Evolutionary conservation across 306 rosid genomes (phyloP), one percentile per base, ranked within the genome.

Genomic region (Citrullus mucosospermus): DNA sequence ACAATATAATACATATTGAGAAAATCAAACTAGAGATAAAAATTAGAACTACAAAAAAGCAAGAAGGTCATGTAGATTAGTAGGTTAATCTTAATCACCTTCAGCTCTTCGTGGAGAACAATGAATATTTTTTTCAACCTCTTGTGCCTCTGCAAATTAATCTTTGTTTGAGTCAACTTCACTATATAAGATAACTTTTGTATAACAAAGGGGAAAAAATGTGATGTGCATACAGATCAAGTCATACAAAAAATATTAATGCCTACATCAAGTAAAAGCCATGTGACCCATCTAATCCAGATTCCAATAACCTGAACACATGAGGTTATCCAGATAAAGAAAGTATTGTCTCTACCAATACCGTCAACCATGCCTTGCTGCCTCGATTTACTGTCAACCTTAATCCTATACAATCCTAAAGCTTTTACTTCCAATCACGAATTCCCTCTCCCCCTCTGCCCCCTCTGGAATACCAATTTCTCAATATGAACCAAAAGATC

Each of bases 51-150:
- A n/a, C 25, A 60, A 0, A 0, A n/a, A 46, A n/a, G 69, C 6
- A 14, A 44, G 72, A 32, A 7, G 36, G 28, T 66, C 34, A 66
- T 43, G 66, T 53, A 63, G 77, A 71, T 22, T 25, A 25, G 77
- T 22, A 2, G 6, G 77, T 38, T 53, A 68, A 38, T 60, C 66
- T 83, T 46, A 80, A 84, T 84, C 78, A 92, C 99, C 96, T 85
- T 83, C 80, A 95, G 60, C 85, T 95, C 99, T 80, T 82, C 79
- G 63, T 95, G 97, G 75, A 95, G 91, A 84, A 95, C 96, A 53
- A 89, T n/a, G 83, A 95, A 95, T 88, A 95, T 92, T 61, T 85
- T 88, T 83, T 92, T 95, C 91, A 86, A 86, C 88, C 93, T 88
- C 90, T 84, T 90, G 78, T 92, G 97, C 85, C 90, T 89, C 99